Conservation (phyloP, 306 rosid species). For the Hippophae gyantsensis region DNA sequence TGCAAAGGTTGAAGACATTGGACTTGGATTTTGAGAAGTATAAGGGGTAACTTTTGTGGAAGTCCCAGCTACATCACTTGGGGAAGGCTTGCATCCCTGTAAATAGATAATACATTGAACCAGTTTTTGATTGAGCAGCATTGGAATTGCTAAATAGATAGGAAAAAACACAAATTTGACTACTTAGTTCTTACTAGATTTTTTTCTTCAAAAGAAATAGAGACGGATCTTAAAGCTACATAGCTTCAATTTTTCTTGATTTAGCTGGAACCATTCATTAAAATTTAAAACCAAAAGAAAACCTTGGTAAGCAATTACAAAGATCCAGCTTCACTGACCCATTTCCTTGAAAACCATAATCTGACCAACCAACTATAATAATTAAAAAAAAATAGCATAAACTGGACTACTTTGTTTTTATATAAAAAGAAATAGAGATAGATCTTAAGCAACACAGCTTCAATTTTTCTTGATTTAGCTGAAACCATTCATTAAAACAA, state of each 20-base stretch:
- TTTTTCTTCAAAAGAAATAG: background rate
- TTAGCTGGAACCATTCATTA: too few species aligned
- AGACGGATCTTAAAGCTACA: conserved; percentile 4
- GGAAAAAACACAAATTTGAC: background rate
- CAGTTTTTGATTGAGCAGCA: background rate
- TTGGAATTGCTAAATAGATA: background rate
- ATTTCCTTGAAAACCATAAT: too few species aligned
- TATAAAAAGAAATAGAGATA: too few species aligned
- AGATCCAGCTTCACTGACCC: too few species aligned
- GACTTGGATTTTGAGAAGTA: conserved; percentile 67
- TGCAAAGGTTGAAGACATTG: conserved; percentile 54
- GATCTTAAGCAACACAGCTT: too few species aligned
- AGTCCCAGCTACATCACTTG: conserved; percentile 44
- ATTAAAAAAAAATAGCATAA: too few species aligned
- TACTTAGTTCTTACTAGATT: background rate
- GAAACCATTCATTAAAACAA: too few species aligned
- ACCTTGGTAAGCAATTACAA: too few species aligned
- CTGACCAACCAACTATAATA: too few species aligned
- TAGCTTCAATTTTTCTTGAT: background rate
- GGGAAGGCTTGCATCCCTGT: conserved; percentile 60
- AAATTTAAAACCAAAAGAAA: too few species aligned
- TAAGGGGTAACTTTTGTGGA: conserved; percentile 45
- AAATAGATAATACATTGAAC: background rate
- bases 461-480: too few species aligned
- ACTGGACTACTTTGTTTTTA: too few species aligned